Percentiles rank a stretch among this genome's conserved stretches.
Conservation (phyloP, 352 stramenopile genomes). For the Globisporangium rhizosaccharum region DNA sequence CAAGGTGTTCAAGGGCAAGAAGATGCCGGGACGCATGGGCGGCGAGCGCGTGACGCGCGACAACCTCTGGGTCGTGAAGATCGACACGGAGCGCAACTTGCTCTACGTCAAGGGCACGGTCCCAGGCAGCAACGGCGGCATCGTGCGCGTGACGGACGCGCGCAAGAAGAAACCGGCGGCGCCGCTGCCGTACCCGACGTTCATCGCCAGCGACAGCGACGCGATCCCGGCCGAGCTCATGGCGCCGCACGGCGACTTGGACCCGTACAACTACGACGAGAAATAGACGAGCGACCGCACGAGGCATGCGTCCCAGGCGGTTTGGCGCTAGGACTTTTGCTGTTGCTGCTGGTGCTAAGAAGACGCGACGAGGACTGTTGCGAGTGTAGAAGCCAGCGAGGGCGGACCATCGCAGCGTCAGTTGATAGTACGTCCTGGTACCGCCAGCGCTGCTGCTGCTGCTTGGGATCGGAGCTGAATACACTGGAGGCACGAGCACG, state of each 20-base stretch:
- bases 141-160: constrained; percentile 82
- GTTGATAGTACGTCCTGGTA: too few species aligned
- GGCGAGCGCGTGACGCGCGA: constrained; percentile 92
- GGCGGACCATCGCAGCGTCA: too few species aligned
- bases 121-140: constrained; percentile 85
- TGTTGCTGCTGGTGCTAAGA: not conserved
- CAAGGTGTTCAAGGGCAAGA: constrained; percentile 99
- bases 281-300: constrained; percentile 29
- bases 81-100: constrained; percentile 91
- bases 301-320: not conserved
- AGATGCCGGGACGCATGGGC: constrained; percentile 99
- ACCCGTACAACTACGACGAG: constrained; percentile 87
- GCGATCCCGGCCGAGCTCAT: constrained; percentile 61
- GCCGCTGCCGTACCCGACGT: constrained; percentile 80
- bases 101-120: constrained; percentile 93
- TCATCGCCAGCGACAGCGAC: constrained; percentile 39
- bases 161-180: constrained; percentile 74
- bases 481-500: too few species aligned
- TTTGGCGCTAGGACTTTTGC: not conserved
- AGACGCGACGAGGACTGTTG: not conserved
- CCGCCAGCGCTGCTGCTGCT: too few species aligned
- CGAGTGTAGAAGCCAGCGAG: too few species aligned
- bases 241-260: constrained; percentile 65
- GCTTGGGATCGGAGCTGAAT: too few species aligned
- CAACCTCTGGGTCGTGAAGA: constrained; percentile 93